Base-by-base conservation (phyloP, 2,329 filamentous ascomycete genomes). In the Colletotrichum tropicale region DNA sequence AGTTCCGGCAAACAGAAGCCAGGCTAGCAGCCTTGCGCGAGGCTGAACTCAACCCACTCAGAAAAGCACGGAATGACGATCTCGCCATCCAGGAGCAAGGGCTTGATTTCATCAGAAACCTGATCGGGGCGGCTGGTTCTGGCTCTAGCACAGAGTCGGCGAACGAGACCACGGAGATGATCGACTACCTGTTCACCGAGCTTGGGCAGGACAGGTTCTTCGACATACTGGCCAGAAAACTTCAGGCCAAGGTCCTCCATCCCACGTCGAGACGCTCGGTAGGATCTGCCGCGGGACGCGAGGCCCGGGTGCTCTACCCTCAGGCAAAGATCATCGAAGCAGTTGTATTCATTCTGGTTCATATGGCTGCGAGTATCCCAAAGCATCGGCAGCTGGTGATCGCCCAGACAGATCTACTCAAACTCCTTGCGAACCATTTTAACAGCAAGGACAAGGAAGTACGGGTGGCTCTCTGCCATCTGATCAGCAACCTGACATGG, bases 71-170 rank as follows among this genome's bases (percentile, higher is more conserved):
- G 68, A 93, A 93, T 78, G 94, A 98, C 78, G 95, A 98, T 78
- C 88, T 96, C 48, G 93, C 93, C 3, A 94, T 98, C 32, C 96
- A 98, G 84, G 95, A 98, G 82, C 96, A 98, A 84, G 95, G 94
- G 0, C 90, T 98, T 21, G 94, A 98, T 80, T 94, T 98, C 79
- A 92, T 99, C 77, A 91, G 96, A 70, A 99, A 99, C 83, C 88
- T 98, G 36, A 94, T 98, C 78, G 94, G 93, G 73, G 91, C 93
- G 66, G 82, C 85, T 9, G 83, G 84, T 16, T 76, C 87, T 84
- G 79, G 91, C 84, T 78, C 89, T 85, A 78, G 88, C 83, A 76
- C 91, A 87, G 85, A 90, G 18, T 84, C 85, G 16, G 83, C 86
- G 8, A 83, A 84, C 67, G 90, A 90, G 74, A 91, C 89, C 32